phyloP scores from a whole-genome alignment of 1,284 basidiomycete genomes.

The Termitomyces sp. region DNA sequence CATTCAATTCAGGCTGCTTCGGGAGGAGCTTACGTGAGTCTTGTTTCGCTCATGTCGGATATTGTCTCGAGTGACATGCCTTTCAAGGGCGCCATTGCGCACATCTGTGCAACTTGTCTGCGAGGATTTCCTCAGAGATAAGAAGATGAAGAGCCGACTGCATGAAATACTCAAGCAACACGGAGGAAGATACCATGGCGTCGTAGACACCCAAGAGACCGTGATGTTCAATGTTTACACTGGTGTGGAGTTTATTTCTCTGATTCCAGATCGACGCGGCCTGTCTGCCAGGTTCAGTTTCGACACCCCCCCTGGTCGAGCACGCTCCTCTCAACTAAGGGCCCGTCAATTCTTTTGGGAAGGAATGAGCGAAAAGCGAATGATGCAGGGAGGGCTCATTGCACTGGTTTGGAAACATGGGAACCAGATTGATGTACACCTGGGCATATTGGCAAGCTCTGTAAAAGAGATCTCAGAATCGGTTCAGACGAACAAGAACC shows the following conservation, averaged over 20 bases:
- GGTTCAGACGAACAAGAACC: slow-evolving; percentile 24
- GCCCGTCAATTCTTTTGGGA: slow-evolving; percentile 49
- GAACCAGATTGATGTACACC: slow-evolving; percentile 31
- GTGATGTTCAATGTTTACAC: slow-evolving; percentile 58
- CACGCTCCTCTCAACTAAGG: slow-evolving; percentile 30
- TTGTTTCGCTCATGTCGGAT: neutral
- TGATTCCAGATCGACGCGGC: slow-evolving; percentile 43
- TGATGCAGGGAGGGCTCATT: slow-evolving; percentile 52
- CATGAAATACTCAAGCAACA: slow-evolving; percentile 31
- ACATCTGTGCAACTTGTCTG: slow-evolving; percentile 41
- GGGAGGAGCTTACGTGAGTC: slow-evolving; percentile 62
- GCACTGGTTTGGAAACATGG: slow-evolving; percentile 42
- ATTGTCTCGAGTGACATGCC: neutral
- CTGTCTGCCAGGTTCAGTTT: slow-evolving; percentile 40
- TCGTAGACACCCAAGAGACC: slow-evolving; percentile 32
- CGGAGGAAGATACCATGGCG: slow-evolving; percentile 43
- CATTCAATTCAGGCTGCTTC: slow-evolving; percentile 63
- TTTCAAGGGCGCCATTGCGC: slow-evolving; percentile 44
- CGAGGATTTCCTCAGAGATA: slow-evolving; percentile 33
- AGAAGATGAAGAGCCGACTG: slow-evolving; percentile 23
- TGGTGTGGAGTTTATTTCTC: slow-evolving; percentile 34
- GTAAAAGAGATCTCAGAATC: slow-evolving; percentile 36
- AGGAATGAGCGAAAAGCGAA: slow-evolving; percentile 42
- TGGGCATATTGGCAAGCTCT: slow-evolving; percentile 43
- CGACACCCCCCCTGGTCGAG: slow-evolving; percentile 49